A percentile compares a stretch with the other conserved stretches of the same genome.
phyloP scores from a whole-genome alignment of 2,329 filamentous ascomycete species.

The Aspergillus puulaauensis region DNA sequence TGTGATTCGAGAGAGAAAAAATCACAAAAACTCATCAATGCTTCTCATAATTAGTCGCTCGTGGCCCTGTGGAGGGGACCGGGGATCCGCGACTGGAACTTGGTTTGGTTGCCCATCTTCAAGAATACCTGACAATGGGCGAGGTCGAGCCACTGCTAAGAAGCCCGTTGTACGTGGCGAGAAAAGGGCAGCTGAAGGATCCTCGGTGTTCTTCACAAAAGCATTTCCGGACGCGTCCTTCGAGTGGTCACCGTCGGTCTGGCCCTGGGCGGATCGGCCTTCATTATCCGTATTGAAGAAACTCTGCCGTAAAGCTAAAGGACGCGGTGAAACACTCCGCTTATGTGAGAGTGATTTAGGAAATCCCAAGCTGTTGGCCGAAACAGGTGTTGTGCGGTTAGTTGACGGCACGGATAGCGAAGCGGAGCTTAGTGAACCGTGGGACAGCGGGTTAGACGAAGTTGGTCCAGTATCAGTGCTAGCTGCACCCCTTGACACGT shows the following conservation, averaged over 20 bases:
- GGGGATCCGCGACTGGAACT: conserved; percentile 32
- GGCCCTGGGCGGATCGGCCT: conserved; percentile 19
- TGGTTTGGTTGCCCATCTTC: conserved; percentile 13
- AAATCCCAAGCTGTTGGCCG: conserved; percentile 24
- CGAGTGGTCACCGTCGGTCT: conserved; percentile 19
- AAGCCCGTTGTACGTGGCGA: conserved; percentile 48
- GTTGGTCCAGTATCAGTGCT: conserved; percentile 15
- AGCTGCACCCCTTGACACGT: conserved; percentile 10
- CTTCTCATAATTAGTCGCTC: conserved; percentile 46
- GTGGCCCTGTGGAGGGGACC: conserved; percentile 39
- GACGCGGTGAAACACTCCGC: conserved; percentile 35
- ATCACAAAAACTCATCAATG: conserved; percentile 47
- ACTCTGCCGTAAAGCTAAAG: conserved; percentile 38
- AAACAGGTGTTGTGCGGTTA: conserved; percentile 24
- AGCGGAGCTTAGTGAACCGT: conserved; percentile 24
- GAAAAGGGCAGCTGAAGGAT: conserved; percentile 40
- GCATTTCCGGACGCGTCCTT: conserved; percentile 34
- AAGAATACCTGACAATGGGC: conserved; percentile 31
- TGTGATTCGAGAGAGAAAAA: conserved; percentile 10
- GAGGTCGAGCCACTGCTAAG: conserved; percentile 36
- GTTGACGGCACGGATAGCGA: conserved; percentile 27
- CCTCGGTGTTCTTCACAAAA: conserved; percentile 39
- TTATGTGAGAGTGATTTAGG: conserved; percentile 29
- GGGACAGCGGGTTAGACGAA: conserved; percentile 23
- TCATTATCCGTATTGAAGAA: conserved; percentile 12